These are phyloP conservation scores for Recurvomyces mirabilis DNA, from an alignment of 495 filamentous ascomycete genomes.

Conservation along the genomic window DNA sequence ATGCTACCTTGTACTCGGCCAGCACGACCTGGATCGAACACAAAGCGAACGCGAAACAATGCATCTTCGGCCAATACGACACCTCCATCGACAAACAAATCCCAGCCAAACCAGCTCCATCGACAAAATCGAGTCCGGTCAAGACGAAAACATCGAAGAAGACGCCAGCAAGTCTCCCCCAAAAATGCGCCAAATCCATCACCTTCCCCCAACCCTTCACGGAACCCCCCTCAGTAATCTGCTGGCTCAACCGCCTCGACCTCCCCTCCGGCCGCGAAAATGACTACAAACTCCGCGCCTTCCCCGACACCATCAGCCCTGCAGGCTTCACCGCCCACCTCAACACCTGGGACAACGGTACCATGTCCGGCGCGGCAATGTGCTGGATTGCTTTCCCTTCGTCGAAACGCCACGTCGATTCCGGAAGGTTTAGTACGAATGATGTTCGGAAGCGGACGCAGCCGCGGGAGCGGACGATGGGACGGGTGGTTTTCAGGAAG, in stretches of 20 bases:
- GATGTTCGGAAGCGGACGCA: slow-evolving; percentile 16
- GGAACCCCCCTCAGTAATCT: slow-evolving; percentile 6
- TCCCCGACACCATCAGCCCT: slow-evolving; percentile 1
- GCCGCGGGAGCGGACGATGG: slow-evolving; percentile 7
- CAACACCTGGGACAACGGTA: slow-evolving; percentile 16
- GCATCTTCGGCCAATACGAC: slow-evolving; percentile 14
- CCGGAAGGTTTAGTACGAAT: slow-evolving; percentile 11
- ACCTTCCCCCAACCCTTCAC: slow-evolving; percentile 13
- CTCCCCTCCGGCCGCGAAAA: slow-evolving; percentile 1
- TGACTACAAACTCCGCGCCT: slow-evolving; percentile 13
- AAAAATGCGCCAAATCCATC: slow-evolving; percentile 1
- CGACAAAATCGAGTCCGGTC: no score
- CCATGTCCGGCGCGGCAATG: slow-evolving; percentile 19
- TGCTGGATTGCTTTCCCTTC: slow-evolving; percentile 21
- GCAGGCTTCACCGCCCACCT: slow-evolving; percentile 13
- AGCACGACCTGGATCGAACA: slow-evolving; percentile 16
- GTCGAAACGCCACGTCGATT: slow-evolving; percentile 15
- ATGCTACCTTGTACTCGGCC: slow-evolving; percentile 4
- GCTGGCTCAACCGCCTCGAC: slow-evolving; percentile 21
- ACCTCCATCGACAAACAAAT: not conserved
- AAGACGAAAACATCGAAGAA: no score
- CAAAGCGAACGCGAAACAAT: slow-evolving; percentile 11
- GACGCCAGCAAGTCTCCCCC: no score
- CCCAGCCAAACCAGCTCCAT: not conserved
- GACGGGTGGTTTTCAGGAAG: slow-evolving; percentile 13